Percentiles rank a stretch among this genome's conserved stretches.
phyloP scores from a whole-genome alignment of 1,284 basidiomycete genomes.

The Cystobasidiaceae sp. region DNA sequence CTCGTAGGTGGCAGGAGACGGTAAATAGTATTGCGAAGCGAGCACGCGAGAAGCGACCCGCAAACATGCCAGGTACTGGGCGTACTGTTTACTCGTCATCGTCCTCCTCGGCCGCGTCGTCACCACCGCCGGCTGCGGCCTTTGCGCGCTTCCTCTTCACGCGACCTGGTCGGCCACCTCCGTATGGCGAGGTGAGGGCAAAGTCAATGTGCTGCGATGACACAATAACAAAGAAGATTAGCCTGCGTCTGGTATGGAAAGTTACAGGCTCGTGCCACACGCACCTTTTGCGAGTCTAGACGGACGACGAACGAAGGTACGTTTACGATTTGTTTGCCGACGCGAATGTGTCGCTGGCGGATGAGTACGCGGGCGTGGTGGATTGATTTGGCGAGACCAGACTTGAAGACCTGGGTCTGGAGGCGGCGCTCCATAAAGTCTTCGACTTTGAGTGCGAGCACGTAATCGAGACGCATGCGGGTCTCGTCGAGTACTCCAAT shows the following conservation, averaged over 20 bases:
- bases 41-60: too few relatives aligned
- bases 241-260: too few relatives aligned
- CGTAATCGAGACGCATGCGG: conserved; percentile 99
- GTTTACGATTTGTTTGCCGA: conserved; percentile 99
- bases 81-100: conserved; percentile 27
- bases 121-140: conserved; percentile 83
- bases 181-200: conserved; percentile 93
- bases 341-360: conserved; percentile 92
- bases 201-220: conserved; percentile 82
- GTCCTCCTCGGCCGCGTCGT: conserved; percentile 69
- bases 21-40: too few relatives aligned
- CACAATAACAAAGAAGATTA: background rate
- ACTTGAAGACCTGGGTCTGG: conserved; percentile 99
- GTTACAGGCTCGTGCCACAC: too few relatives aligned
- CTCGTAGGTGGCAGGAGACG: too few relatives aligned
- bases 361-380: conserved; percentile 99
- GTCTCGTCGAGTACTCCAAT: conserved; percentile 99
- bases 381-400: conserved; percentile 93
- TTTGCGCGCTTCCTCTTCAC: conserved; percentile 98
- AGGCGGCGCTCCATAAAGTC: conserved; percentile 99
- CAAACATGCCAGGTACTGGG: too few relatives aligned
- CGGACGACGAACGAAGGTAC: conserved; percentile 97
- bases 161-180: conserved; percentile 92
- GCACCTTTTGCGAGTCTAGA: conserved; percentile 50
- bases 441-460: conserved; percentile 96